These are phyloP conservation scores for Ustilago xerochloae DNA, from an alignment of 1,284 basidiomycete genomes.

Conservation along the genomic window DNA sequence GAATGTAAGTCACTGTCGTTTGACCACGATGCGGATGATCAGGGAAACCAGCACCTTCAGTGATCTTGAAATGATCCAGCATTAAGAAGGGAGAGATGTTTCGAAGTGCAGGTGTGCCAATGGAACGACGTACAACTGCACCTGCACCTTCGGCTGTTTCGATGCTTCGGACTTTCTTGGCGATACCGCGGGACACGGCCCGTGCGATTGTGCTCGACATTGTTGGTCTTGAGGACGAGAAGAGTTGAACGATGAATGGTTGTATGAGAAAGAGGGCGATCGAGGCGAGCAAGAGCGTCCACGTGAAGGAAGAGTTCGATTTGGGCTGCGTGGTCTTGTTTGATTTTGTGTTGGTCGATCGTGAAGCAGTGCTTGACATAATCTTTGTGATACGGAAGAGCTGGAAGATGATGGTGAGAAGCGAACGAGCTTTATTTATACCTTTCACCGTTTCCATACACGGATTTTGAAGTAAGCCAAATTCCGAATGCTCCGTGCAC, in stretches of 20 bases:
- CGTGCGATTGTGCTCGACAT: not conserved
- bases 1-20: conserved; percentile 79
- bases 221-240: not conserved
- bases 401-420: too few species aligned
- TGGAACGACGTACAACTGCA: conserved; percentile 86
- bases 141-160: conserved; percentile 90
- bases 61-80: conserved; percentile 71
- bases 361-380: too few species aligned
- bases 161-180: conserved; percentile 80
- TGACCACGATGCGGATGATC: conserved; percentile 79
- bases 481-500: too few species aligned
- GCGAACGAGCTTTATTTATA: too few species aligned
- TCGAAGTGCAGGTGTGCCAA: conserved; percentile 79
- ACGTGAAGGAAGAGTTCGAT: not conserved
- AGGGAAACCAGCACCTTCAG: conserved; percentile 71
- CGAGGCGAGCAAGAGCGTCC: not conserved
- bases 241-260: not conserved
- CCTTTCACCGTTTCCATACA: too few species aligned
- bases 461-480: too few species aligned
- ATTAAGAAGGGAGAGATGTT: conserved; percentile 92
- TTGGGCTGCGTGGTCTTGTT: not conserved
- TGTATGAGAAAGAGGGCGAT: not conserved
- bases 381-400: too few species aligned
- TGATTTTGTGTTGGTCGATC: not conserved
- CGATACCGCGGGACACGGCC: conserved; percentile 76